These are phyloP conservation scores for Myxozyma udenii DNA, from an alignment of 805 yeast genomes.

Conservation along the genomic window DNA sequence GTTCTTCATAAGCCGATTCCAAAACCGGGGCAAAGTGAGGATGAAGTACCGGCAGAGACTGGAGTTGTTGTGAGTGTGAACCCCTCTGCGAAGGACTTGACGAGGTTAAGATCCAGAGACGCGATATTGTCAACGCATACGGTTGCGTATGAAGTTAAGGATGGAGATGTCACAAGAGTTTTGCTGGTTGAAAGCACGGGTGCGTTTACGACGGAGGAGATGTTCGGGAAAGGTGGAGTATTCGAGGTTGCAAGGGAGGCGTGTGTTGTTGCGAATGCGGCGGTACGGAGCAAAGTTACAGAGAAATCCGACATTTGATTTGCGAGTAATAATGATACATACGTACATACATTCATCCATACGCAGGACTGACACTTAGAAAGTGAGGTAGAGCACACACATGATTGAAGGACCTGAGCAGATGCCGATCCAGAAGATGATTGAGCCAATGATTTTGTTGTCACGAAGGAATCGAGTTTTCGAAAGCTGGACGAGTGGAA, in stretches of 20 bases:
- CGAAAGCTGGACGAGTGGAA: constrained; percentile 70
- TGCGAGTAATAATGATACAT: neutral
- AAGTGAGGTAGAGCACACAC: constrained; percentile 78
- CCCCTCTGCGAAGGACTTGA: neutral
- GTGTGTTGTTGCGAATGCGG: constrained; percentile 46
- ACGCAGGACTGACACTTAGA: constrained; percentile 45
- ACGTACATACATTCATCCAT: neutral
- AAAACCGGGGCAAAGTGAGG: too few species aligned
- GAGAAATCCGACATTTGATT: neutral
- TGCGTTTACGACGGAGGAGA: constrained; percentile 54
- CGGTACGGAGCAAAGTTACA: constrained; percentile 48
- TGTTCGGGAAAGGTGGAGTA: constrained; percentile 42
- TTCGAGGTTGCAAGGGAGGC: constrained; percentile 53
- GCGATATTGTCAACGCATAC: constrained; percentile 55
- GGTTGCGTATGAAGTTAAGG: constrained; percentile 55
- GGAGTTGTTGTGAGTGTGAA: neutral
- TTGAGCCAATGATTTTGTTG: constrained; percentile 65
- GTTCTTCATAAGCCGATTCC: neutral
- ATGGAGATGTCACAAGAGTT: constrained; percentile 52
- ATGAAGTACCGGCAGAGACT: too few species aligned
- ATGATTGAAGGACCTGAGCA: constrained; percentile 85
- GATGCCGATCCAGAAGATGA: constrained; percentile 87
- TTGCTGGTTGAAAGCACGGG: constrained; percentile 75
- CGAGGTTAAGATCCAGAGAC: neutral
- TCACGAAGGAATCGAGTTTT: constrained; percentile 56